Evolutionary conservation across 1,284 basidiomycete genomes (phyloP).

Genomic region (Trametes sp.): DNA sequence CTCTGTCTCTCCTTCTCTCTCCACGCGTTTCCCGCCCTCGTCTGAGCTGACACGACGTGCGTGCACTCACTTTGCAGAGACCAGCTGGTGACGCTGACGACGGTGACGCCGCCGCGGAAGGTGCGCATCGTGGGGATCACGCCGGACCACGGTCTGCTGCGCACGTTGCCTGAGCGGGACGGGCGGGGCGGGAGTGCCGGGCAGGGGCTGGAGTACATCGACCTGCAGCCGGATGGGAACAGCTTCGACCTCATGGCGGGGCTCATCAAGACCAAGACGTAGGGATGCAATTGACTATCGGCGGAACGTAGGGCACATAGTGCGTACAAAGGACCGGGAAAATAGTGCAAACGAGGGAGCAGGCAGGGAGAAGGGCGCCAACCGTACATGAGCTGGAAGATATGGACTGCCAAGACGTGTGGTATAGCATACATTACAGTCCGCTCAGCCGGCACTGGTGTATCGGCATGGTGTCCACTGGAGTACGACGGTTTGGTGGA

Average conservation of each 20-base stretch:
- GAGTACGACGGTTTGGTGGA: too few species aligned
- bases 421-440: too few species aligned
- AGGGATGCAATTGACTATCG: not conserved
- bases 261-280: constrained; percentile 75
- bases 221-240: constrained; percentile 94
- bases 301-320: not conserved
- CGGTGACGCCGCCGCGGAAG: constrained; percentile 69
- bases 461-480: too few species aligned
- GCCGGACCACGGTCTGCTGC: constrained; percentile 84
- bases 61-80: too few species aligned
- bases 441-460: too few species aligned
- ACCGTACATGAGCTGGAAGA: too few species aligned
- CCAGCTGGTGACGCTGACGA: constrained; percentile 85
- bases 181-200: constrained; percentile 38
- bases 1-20: too few species aligned
- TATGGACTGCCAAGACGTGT: too few species aligned
- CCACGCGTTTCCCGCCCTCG: too few species aligned
- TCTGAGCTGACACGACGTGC: too few species aligned
- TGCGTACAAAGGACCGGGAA: too few species aligned
- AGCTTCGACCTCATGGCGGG: constrained; percentile 96
- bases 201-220: constrained; percentile 54
- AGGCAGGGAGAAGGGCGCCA: too few species aligned
- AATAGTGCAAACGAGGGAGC: not conserved
- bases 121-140: constrained; percentile 91
- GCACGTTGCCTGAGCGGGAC: constrained; percentile 73